Percentiles rank a stretch among this genome's conserved stretches.
phyloP scores from a whole-genome alignment of 371 early-diverging fungal genomes.

The Syncephalastrum contaminatum region DNA sequence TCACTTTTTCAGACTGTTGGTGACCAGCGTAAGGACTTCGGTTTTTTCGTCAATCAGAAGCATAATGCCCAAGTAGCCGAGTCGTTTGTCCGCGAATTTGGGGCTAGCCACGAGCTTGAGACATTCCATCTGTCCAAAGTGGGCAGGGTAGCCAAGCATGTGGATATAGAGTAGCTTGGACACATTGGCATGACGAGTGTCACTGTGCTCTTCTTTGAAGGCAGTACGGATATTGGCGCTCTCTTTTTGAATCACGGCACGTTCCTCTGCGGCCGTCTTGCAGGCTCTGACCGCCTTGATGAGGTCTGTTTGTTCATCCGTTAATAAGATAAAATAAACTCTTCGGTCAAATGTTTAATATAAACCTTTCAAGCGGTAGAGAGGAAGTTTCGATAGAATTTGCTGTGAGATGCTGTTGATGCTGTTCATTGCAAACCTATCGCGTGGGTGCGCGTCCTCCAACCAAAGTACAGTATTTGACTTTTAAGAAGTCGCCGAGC shows the following conservation, averaged over 20 bases:
- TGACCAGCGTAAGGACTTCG: slow-evolving; percentile 92
- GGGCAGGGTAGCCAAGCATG: slow-evolving; percentile 97
- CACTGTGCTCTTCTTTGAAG: slow-evolving; percentile 88
- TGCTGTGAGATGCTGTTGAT: slow-evolving; percentile 55
- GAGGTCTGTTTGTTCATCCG: slow-evolving; percentile 62
- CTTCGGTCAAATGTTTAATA: background rate
- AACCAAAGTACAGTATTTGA: no score
- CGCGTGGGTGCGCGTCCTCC: background rate
- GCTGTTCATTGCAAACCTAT: slow-evolving; percentile 34
- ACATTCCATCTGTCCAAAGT: slow-evolving; percentile 98
- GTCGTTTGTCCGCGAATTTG: slow-evolving; percentile 91
- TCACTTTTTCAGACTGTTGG: slow-evolving; percentile 96
- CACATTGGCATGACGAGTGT: slow-evolving; percentile 86
- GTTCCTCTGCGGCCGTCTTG: slow-evolving; percentile 98
- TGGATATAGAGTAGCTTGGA: slow-evolving; percentile 96
- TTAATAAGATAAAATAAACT: background rate
- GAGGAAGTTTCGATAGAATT: slow-evolving; percentile 49
- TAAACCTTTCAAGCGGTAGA: slow-evolving; percentile 49
- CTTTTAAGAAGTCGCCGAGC: no score
- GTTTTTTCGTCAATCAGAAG: slow-evolving; percentile 96
- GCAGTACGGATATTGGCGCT: slow-evolving; percentile 94
- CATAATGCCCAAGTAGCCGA: slow-evolving; percentile 97
- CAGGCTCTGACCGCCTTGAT: slow-evolving; percentile 95
- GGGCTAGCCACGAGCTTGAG: slow-evolving; percentile 94
- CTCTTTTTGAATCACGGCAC: slow-evolving; percentile 95